Evolutionary conservation across 495 filamentous ascomycete species (phyloP).

Genomic region (Penicillium lividum): DNA sequence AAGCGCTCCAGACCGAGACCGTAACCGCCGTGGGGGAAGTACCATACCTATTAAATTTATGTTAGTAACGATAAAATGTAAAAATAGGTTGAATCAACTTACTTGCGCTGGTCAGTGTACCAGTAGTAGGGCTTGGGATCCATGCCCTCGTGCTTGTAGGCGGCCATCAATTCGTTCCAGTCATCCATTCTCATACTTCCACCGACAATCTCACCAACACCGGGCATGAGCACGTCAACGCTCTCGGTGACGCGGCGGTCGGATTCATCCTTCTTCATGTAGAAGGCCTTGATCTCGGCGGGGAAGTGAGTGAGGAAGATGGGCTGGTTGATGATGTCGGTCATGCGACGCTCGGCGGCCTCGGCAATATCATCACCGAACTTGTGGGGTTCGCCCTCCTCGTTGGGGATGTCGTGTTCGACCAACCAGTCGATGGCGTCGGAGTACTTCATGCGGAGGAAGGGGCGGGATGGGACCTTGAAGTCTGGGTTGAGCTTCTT

Average conservation of each 20-base stretch:
- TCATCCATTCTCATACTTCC: slow-evolving; percentile 95
- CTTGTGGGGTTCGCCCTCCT: slow-evolving; percentile 82
- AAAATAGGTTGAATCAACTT: slow-evolving; percentile 40
- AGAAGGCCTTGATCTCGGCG: slow-evolving; percentile 97
- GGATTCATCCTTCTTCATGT: slow-evolving; percentile 89
- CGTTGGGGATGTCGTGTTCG: slow-evolving; percentile 86
- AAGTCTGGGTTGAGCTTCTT: slow-evolving; percentile 87
- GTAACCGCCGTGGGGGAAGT: slow-evolving; percentile 95
- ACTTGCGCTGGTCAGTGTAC: slow-evolving; percentile 99
- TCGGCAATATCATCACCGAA: slow-evolving; percentile 99
- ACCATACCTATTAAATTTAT: slow-evolving; percentile 66
- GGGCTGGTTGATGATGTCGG: slow-evolving; percentile 88
- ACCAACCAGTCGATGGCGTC: slow-evolving; percentile 94
- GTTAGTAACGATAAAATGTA: slow-evolving; percentile 12
- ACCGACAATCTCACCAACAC: slow-evolving; percentile 95
- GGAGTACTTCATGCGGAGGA: slow-evolving; percentile 91
- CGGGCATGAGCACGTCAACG: slow-evolving; percentile 94
- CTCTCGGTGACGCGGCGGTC: slow-evolving; percentile 93
- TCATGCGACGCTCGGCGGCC: slow-evolving; percentile 96
- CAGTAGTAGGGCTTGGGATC: slow-evolving; percentile 90
- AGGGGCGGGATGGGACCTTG: slow-evolving; percentile 78
- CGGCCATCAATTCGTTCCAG: slow-evolving; percentile 87
- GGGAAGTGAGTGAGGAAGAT: slow-evolving; percentile 99
- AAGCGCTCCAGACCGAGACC: slow-evolving; percentile 95
- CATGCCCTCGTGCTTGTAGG: slow-evolving; percentile 86